Evolutionary conservation across 2,329 filamentous ascomycete species (phyloP).

Genomic region (Arthrobotrys iridis): DNA sequence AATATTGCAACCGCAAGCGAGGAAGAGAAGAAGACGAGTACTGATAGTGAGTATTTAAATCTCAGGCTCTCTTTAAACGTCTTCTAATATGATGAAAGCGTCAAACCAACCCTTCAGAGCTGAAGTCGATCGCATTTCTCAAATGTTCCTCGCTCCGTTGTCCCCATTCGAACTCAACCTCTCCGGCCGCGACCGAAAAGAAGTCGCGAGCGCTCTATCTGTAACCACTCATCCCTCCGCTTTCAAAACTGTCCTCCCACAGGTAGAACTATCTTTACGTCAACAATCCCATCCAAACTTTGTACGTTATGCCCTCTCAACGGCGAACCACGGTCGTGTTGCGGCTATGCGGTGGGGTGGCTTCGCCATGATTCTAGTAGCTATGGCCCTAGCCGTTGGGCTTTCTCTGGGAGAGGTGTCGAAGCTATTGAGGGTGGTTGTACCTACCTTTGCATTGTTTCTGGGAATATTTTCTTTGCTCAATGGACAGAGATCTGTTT

Average conservation of each 20-base stretch:
- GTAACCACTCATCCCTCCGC: conserved; percentile 81
- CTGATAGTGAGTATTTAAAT: background rate
- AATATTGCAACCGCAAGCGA: background rate
- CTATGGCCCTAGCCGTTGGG: conserved; percentile 21
- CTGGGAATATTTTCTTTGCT: conserved; percentile 36
- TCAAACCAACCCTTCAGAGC: conserved; percentile 80
- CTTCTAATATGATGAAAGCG: conserved; percentile 65
- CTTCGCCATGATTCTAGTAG: conserved; percentile 22
- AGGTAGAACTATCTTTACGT: conserved; percentile 75
- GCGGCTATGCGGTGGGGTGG: conserved; percentile 58
- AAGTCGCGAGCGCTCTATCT: conserved; percentile 73
- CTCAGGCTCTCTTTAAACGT: too few species aligned
- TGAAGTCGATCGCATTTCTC: conserved; percentile 77
- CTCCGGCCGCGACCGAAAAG: conserved; percentile 71
- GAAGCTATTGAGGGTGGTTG: conserved; percentile 7
- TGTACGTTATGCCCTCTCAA: conserved; percentile 82
- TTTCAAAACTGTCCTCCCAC: conserved; percentile 70
- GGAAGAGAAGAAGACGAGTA: background rate
- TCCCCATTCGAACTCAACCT: conserved; percentile 78
- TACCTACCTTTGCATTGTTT: conserved; percentile 19
- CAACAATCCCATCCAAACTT: conserved; percentile 84
- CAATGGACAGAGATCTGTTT: conserved; percentile 34
- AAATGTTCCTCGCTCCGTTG: conserved; percentile 76
- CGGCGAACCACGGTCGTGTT: conserved; percentile 78
- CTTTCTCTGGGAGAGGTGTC: conserved; percentile 27